phyloP scores from a whole-genome alignment of 2,329 filamentous ascomycete genomes.

The Cephalotrichum gorgonifer region DNA sequence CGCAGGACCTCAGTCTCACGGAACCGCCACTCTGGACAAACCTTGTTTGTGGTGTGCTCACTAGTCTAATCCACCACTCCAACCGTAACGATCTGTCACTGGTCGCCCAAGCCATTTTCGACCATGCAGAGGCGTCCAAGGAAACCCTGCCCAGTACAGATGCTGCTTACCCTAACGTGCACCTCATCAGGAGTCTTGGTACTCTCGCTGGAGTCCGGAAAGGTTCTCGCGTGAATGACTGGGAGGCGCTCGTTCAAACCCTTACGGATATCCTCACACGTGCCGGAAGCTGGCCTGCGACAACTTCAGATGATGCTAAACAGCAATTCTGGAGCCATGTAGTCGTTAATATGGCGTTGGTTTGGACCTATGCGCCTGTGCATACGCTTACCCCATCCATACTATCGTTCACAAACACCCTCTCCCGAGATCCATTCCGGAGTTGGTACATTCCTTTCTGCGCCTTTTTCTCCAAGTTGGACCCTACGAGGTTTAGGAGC shows the following conservation, averaged over 20 bases:
- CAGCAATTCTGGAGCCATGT: slow-evolving; percentile 45
- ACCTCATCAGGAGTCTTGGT: slow-evolving; percentile 52
- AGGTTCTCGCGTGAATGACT: slow-evolving; percentile 63
- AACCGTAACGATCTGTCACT: slow-evolving; percentile 62
- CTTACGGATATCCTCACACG: slow-evolving; percentile 24
- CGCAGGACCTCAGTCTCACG: slow-evolving; percentile 36
- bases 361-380: slow-evolving; percentile 68
- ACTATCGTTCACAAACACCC: slow-evolving; percentile 49
- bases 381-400: slow-evolving; percentile 66
- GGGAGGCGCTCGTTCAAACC: slow-evolving; percentile 49
- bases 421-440: slow-evolving; percentile 57
- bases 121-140: slow-evolving; percentile 30
- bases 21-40: slow-evolving; percentile 45
- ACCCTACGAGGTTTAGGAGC: slow-evolving; percentile 62
- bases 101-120: slow-evolving; percentile 51
- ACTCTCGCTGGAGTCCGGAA: slow-evolving; percentile 69
- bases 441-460: slow-evolving; percentile 78
- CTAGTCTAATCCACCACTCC: slow-evolving; percentile 75
- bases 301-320: slow-evolving; percentile 22
- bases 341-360: slow-evolving; percentile 50
- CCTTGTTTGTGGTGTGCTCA: slow-evolving; percentile 65
- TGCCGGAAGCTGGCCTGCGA: slow-evolving; percentile 25
- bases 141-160: slow-evolving; percentile 18
- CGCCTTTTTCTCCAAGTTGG: slow-evolving; percentile 65
- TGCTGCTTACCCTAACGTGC: slow-evolving; percentile 15